These are phyloP conservation scores for Clausena lansium DNA, from an alignment of 345 rosid species.

Conservation along the genomic window DNA sequence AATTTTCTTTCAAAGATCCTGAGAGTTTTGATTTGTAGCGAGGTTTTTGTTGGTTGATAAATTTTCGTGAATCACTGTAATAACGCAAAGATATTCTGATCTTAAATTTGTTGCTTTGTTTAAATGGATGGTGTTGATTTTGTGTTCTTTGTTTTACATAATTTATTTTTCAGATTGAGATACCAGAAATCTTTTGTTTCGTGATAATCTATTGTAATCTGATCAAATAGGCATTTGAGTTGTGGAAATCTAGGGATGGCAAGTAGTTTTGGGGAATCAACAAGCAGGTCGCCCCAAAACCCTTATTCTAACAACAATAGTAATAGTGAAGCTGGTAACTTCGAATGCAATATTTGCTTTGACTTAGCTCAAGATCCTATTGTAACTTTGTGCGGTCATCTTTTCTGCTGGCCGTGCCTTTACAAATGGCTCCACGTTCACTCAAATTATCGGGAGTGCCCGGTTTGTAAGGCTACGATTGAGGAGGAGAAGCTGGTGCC, in stretches of 20 bases:
- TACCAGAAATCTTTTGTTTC: background rate
- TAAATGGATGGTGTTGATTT: background rate
- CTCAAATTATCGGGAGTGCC: slow-evolving; percentile 76
- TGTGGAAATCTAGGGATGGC: slow-evolving; percentile 42
- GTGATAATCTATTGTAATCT: slow-evolving; percentile 15
- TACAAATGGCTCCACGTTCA: slow-evolving; percentile 96
- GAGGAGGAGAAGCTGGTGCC: slow-evolving; percentile 95
- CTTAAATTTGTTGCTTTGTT: background rate
- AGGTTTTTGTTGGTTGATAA: background rate
- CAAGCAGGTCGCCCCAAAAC: slow-evolving; percentile 55
- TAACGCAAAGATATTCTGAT: background rate
- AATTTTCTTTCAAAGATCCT: background rate
- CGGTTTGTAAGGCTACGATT: slow-evolving; percentile 85
- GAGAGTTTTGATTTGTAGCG: background rate
- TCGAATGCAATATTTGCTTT: slow-evolving; percentile 98
- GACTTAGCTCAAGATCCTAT: slow-evolving; percentile 99
- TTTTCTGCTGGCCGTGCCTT: slow-evolving; percentile 99
- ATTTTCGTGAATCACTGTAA: background rate
- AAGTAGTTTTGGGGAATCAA: slow-evolving; percentile 64
- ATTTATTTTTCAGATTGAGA: background rate
- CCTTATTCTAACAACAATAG: slow-evolving; percentile 58
- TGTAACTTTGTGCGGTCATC: slow-evolving; percentile 96
- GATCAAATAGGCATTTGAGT: slow-evolving; percentile 25
- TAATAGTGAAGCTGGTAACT: slow-evolving; percentile 66
- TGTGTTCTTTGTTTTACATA: background rate